These are phyloP conservation scores for Galium porrigens DNA, from an alignment of 305 asterid species.

Conservation along the genomic window DNA sequence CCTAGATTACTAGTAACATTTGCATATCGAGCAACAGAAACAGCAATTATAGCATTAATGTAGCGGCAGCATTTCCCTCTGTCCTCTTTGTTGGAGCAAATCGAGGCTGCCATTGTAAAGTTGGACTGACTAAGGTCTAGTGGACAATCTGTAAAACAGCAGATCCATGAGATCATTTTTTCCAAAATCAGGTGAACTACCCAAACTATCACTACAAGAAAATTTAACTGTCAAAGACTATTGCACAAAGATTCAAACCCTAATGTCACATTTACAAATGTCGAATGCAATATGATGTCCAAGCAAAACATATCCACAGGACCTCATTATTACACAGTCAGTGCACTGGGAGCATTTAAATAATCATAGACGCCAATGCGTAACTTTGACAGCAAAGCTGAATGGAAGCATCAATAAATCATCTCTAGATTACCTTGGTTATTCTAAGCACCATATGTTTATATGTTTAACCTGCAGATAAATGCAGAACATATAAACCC, in stretches of 20 bases:
- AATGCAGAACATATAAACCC: neutral
- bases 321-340: neutral
- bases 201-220: neutral
- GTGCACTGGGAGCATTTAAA: neutral
- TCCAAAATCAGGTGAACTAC: no score
- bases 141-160: constrained; percentile 60
- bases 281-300: neutral
- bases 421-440: no score
- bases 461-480: neutral
- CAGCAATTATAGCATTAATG: constrained; percentile 66
- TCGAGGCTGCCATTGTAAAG: constrained; percentile 60
- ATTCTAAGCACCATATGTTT: neutral
- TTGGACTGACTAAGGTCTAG: constrained; percentile 60
- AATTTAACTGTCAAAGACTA: neutral
- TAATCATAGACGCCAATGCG: no score
- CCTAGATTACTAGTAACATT: constrained; percentile 56
- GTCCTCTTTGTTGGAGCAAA: constrained; percentile 52
- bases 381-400: no score
- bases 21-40: constrained; percentile 70
- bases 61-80: constrained; percentile 79
- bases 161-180: neutral
- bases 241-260: neutral
- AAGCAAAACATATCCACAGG: neutral
- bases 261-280: neutral
- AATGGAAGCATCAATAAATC: no score